phyloP scores from a whole-genome alignment of 805 yeast genomes.

The Schwanniomyces sp. region DNA sequence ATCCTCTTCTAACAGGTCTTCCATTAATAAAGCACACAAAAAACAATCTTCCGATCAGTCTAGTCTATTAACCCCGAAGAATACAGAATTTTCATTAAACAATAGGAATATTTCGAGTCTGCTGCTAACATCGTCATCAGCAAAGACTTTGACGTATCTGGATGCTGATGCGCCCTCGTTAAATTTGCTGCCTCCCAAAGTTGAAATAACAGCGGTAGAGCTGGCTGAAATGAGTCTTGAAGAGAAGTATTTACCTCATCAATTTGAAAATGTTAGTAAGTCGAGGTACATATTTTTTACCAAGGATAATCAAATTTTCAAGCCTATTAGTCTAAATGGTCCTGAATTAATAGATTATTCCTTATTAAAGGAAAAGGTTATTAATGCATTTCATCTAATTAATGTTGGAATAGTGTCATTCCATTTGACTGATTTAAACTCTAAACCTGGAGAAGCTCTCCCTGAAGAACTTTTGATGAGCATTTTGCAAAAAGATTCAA shows the following conservation, averaged over 20 bases:
- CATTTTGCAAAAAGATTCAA: constrained; percentile 30
- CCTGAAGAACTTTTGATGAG: constrained; percentile 47
- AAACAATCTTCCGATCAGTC: neutral
- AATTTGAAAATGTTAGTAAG: constrained; percentile 3
- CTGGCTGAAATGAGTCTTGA: constrained; percentile 1
- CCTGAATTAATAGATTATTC: constrained; percentile 20
- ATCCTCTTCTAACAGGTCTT: constrained; percentile 5
- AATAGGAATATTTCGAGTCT: neutral
- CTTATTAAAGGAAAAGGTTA: constrained; percentile 39
- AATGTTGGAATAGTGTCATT: constrained; percentile 35
- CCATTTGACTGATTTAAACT: constrained; percentile 69
- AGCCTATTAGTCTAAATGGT: constrained; percentile 37
- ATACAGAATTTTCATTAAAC: neutral
- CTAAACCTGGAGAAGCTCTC: constrained; percentile 56
- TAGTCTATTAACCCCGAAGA: neutral
- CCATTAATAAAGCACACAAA: constrained; percentile 3
- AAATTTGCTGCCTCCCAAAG: neutral
- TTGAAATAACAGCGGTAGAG: neutral
- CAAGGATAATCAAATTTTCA: constrained; percentile 57
- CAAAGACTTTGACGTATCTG: neutral
- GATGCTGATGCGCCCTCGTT: neutral
- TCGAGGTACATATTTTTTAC: constrained; percentile 54
- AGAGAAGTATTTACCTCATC: constrained; percentile 9
- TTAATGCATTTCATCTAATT: constrained; percentile 35
- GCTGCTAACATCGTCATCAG: neutral